Evolutionary conservation across 108 stramenopile genomes (phyloP).

Genomic region (Nitzschia palea): DNA sequence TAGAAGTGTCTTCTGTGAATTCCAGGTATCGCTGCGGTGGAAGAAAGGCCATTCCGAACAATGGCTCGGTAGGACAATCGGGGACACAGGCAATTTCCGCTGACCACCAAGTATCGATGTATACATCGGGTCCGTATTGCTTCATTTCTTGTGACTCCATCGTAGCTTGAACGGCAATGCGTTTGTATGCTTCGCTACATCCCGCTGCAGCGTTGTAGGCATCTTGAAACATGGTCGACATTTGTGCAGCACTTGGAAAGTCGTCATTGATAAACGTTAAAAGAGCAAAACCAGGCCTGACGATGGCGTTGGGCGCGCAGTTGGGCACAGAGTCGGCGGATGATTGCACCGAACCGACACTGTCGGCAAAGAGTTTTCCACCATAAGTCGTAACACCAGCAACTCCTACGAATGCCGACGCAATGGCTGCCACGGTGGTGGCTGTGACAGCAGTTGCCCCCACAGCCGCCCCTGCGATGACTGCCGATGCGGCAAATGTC

Average conservation of each 20-base stretch:
- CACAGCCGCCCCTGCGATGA: constrained; percentile 2
- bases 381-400: not conserved
- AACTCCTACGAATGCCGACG: not conserved
- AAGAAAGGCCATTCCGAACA: not conserved
- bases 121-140: not conserved
- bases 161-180: not conserved
- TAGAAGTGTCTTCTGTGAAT: not conserved
- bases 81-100: constrained; percentile 4
- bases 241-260: not conserved
- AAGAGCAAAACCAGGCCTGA: not conserved
- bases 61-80: not conserved
- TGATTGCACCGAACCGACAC: not conserved
- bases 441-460: not conserved
- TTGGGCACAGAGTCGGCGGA: not conserved
- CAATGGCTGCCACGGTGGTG: not conserved
- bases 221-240: not conserved
- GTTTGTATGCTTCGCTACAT: constrained; percentile 3
- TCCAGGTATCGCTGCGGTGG: not conserved
- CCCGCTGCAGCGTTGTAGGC: constrained; percentile 12
- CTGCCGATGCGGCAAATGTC: not conserved
- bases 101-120: constrained; percentile 8
- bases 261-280: not conserved
- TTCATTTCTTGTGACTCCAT: not conserved
- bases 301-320: not conserved
- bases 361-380: not conserved